Base-by-base conservation (phyloP, 73 alveolate genomes). In the Tetrahymena malaccensis region DNA sequence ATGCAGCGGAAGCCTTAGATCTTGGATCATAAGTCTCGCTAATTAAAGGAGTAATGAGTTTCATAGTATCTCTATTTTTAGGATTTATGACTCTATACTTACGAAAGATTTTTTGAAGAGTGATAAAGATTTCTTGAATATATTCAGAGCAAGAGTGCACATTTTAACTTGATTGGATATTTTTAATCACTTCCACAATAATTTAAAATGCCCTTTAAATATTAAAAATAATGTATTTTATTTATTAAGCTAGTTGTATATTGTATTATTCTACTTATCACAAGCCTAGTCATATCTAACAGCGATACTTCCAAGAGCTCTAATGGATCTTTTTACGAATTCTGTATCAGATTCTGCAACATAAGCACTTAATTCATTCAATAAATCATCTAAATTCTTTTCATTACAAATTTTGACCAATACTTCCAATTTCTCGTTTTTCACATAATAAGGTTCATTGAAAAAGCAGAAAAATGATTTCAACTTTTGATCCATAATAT, bases 371-470 rank as follows among this genome's bases (percentile, higher is more conserved):
- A 98, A 94, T 96, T 98, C 99, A 94, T 98, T 95, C 37, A 98
- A 96, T n/a, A 98, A 95, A 93, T 96, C 97, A 96, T 97, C 99
- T 89, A 96, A 97, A 95, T 98, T 98, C 94, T 97, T 97, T 50
- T 96, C 94, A 97, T 98, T 99, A 93, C 98, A 98, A 83, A 98
- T 96, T 95, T 97, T 97, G 55, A 98, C 98, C 96, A 98, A 95
- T 94, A 98, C 97, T 95, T 98, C 99, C 93, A 98, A 96, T 94
- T 98, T 98, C 95, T 98, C 99, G 93, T 97, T 96, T 96, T 98
- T 98, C 10, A 98, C 99, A 96, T 98, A 98, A 27, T 98, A 97
- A 5, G 99, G 99, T 93, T 98, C 99, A 96, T 98, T 96, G 96
- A 97, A 98, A 85, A 98, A 97, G 94, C 99, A 98, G 96, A 98